Conservation (phyloP, 129 eudicot genomes). For the Flaveria linearis region DNA sequence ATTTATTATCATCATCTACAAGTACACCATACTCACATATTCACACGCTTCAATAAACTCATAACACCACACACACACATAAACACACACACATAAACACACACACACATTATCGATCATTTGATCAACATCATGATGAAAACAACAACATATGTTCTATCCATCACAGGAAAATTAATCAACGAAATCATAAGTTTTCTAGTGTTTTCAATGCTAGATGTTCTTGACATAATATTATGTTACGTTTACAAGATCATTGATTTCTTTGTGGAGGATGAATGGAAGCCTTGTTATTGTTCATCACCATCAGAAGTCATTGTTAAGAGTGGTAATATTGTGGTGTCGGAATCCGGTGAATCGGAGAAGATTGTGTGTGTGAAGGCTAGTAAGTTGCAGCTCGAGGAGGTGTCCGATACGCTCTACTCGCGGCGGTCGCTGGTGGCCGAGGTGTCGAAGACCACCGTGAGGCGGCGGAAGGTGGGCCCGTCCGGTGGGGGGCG, state of each 20-base stretch:
- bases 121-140: slow-evolving; percentile 18
- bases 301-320: slow-evolving; percentile 56
- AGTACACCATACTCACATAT: background rate
- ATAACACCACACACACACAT: background rate
- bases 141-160: slow-evolving; percentile 20
- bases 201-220: slow-evolving; percentile 61
- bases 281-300: slow-evolving; percentile 90
- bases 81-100: background rate
- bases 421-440: slow-evolving; percentile 63
- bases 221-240: slow-evolving; percentile 64
- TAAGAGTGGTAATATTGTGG: slow-evolving; percentile 59
- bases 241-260: slow-evolving; percentile 58
- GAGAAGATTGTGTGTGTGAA: slow-evolving; percentile 65
- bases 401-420: slow-evolving; percentile 84
- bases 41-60: slow-evolving; percentile 28
- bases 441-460: slow-evolving; percentile 63
- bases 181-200: slow-evolving; percentile 66
- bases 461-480: slow-evolving; percentile 41
- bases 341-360: slow-evolving; percentile 67
- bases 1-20: slow-evolving; percentile 10
- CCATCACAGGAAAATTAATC: slow-evolving; percentile 39
- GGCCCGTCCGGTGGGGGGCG: slow-evolving; percentile 9
- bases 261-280: slow-evolving; percentile 73
- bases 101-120: background rate
- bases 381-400: slow-evolving; percentile 56